Base-by-base conservation (phyloP, 805 yeast species). In the Saccharomycopsis guyanensis region DNA sequence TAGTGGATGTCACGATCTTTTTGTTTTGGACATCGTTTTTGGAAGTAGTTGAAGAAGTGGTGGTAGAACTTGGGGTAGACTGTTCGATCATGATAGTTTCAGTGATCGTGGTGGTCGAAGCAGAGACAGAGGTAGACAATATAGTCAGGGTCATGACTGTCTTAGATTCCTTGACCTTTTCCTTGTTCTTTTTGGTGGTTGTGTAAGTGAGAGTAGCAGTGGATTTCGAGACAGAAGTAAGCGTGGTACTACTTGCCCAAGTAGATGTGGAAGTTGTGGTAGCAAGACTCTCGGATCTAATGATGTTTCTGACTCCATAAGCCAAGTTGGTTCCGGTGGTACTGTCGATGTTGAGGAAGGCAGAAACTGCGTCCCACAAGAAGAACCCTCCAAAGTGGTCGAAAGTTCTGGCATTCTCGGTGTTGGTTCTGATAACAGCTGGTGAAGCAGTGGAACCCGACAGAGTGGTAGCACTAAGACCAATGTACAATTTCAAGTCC, bases 401-500 rank as follows among this genome's bases (percentile, higher is more conserved):
- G 38, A 19, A 38, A 6, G 29, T 31, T 35, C 47, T 40, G 2
- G 51, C 51, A 13, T 29, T 34, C 18, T 32, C 40, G 7, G 52
- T 22, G 22, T 31, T 51, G 3, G 34, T 23, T 18, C 40, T 37
- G 25, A 51, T 40, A 10, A 18, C 3, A 13, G 61, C 43, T 38
- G 60, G 56, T 39, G 70, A 51, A 53, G 71, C 73, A 53, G 71
- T 69, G 52, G 78, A 80, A 40, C 86, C 86, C 34, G 78, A 69
- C 1, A 22, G 15, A 25, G 76, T 73, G 25, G 86, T 84, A 38
- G 80, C 76, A 39, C 74, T 52, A 18, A 78, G 63, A 18, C 82
- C 88, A 32, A 82, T 61, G 55, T 62, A 82, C 35, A 82, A 53
- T 56, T 74, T 71, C 43, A 77, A 73, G 55, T 78, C 62, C 38